Base-by-base conservation (phyloP, 495 filamentous ascomycete species). In the Opeltia flavorubescens region DNA sequence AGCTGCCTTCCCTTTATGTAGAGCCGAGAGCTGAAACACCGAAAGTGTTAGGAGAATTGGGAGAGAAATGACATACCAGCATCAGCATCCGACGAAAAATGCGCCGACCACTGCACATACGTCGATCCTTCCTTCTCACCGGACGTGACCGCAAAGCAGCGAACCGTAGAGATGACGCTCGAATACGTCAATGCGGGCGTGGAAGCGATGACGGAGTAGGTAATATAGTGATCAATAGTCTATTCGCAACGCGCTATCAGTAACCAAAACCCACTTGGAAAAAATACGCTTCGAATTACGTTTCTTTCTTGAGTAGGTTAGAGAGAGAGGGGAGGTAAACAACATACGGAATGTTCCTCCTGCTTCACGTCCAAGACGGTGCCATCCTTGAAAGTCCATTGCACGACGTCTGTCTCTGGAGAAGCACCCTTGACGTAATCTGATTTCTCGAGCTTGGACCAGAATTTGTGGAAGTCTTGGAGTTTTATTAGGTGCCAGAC, bases 401-500 rank as follows among this genome's bases (percentile, higher is more conserved):
- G 65, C 26, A 79, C 67, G 42, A 81, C 59, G 49, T 80, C 76
- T n/a, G 78, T 73, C 55, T 83, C 78, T 18, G 66, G 56, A 44
- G 62, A 74, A 30, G 67, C 59, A 15, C 74, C 77, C 59, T 77
- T 77, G 54, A 77, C 71, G 38, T 58, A 62, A 49, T 80, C 71
- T 55, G 69, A 68, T 48, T 71, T 71, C 27, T 66, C 55, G 6
- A 55, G 40, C 36, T 49, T 66, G 42, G 61, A 57, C 76, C 76
- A 83, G 66, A 78, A 83, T 43, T 68, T 62, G 62, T 60, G 56
- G 59, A 83, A 80, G 38, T 71, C 62, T 52, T 69, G 66, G 15
- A 81, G 59, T 67, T 81, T 81, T 70, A 83, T 74, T 47, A 74
- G 67, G 62, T 81, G 78, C 79, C 78, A 83, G 58, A 81, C 76